Base-by-base conservation (phyloP, 202 grass and related monocot genomes). In the Carex sylvatica region DNA sequence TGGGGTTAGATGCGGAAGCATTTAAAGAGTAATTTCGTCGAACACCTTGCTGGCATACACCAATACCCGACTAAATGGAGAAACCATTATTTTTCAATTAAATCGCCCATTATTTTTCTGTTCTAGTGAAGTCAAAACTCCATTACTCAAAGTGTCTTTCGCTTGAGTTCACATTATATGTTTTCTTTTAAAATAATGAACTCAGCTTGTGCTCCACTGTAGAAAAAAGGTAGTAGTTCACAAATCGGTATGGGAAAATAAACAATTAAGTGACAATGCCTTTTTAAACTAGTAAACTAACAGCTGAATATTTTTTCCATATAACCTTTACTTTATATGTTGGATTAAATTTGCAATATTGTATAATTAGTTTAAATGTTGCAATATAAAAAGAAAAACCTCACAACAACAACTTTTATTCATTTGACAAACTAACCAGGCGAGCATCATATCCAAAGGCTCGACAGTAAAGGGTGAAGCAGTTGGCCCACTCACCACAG, bases 401-500 rank as follows among this genome's bases (percentile, higher is more conserved):
- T 30, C 24, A 71, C 40, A 69, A 69, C 5, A 66, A 33, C 2
- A 23, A 24, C 2, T 31, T 56, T 0, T 56, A 76, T 56, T 56
- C 26, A 67, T 74, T 49, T 70, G 67, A 82, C 24, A 77, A 79
- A 91, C 91, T 90, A 87, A 98, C 92, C 92, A 95, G 74, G 85
- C 91, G 92, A 87, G 95, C 84, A 89, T 98, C 91, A 76, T 98
- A 98, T 85, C 91, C 95, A 79, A 95, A 98, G 65, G 86, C 74
- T 83, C 89, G 91, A 82, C 92, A 98, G 75, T 98, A 98, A 26
- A 91, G 89, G 26, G 95, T 98, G 83, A 98, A 98, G 84, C 95
- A 98, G 87, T 98, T 95, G 44, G 95, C 92, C 95, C 95, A 98
- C 89, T 98, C 95, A 83, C 95, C 95, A 87, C 92, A 98, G 2